Conservation (phyloP, 495 filamentous ascomycete genomes). For the Thermochaetoides thermophila region DNA sequence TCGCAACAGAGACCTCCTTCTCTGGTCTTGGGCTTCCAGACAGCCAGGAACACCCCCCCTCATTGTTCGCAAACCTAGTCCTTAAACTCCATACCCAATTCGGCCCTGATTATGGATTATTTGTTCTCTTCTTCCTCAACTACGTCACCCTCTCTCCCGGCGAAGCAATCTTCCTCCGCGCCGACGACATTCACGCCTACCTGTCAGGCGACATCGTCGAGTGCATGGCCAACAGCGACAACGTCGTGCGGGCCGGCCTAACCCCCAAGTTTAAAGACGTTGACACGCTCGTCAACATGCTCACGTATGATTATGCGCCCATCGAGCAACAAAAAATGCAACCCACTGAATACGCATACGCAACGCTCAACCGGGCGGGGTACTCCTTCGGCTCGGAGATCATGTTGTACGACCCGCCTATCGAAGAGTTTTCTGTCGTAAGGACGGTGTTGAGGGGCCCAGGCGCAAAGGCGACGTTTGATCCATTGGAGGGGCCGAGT, state of each 20-base stretch:
- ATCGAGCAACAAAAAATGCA: conserved; percentile 88
- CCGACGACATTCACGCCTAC: conserved; percentile 95
- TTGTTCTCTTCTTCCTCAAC: conserved; percentile 33
- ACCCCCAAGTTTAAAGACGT: conserved; percentile 98
- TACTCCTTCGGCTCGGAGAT: conserved; percentile 58
- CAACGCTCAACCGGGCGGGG: conserved; percentile 57
- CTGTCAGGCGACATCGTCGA: conserved; percentile 93
- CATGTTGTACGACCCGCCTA: conserved; percentile 81
- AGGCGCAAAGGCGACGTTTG: conserved; percentile 72
- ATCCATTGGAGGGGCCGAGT: conserved; percentile 74
- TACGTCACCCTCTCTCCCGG: conserved; percentile 50
- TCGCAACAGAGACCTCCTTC: conserved; percentile 52
- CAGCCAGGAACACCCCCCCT: conserved; percentile 43
- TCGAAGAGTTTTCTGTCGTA: conserved; percentile 90
- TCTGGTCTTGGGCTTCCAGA: conserved; percentile 46
- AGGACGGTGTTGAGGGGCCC: conserved; percentile 56
- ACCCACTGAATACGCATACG: conserved; percentile 70
- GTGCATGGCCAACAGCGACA: conserved; percentile 97
- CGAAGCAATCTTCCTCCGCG: conserved; percentile 90
- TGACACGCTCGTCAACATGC: conserved; percentile 72
- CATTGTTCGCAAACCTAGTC: conserved; percentile 62
- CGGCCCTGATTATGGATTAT: conserved; percentile 31
- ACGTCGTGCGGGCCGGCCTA: conserved; percentile 92
- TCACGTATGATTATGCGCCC: conserved; percentile 88
- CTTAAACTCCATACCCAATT: conserved; percentile 49